Conservation (phyloP, 1,284 basidiomycete genomes). For the Stygiomarasmius scandens region DNA sequence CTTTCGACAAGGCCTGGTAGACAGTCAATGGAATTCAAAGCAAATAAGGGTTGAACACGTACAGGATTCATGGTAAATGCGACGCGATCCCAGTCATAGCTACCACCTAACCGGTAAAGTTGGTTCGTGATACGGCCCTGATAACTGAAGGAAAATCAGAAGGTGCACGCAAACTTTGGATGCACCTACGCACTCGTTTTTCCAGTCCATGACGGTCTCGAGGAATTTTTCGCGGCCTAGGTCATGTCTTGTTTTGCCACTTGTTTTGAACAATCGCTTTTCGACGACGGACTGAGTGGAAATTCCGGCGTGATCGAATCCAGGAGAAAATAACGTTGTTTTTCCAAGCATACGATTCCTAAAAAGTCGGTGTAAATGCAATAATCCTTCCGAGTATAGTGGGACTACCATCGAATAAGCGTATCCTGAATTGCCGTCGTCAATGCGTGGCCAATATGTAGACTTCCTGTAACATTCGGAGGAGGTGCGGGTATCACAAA, state of each 20-base stretch:
- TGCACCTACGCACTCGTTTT: constrained; percentile 75
- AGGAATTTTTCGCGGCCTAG: constrained; percentile 93
- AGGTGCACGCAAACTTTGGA: neutral
- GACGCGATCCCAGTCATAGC: constrained; percentile 91
- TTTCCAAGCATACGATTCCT: constrained; percentile 97
- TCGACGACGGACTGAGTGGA: constrained; percentile 99
- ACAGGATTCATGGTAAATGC: constrained; percentile 97
- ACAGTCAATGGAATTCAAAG: constrained; percentile 5
- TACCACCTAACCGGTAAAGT: constrained; percentile 87
- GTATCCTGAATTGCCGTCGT: constrained; percentile 94
- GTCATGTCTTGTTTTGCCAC: constrained; percentile 89
- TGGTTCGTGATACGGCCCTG: constrained; percentile 91
- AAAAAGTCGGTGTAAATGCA: neutral
- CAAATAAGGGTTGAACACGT: constrained; percentile 22
- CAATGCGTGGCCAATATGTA: constrained; percentile 97
- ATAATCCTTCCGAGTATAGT: neutral
- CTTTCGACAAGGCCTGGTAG: constrained; percentile 74
- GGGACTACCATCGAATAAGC: constrained; percentile 80
- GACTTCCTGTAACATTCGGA: constrained; percentile 96
- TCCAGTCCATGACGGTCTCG: constrained; percentile 95
- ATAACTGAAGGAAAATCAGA: constrained; percentile 56
- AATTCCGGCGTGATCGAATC: constrained; percentile 98
- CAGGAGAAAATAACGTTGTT: constrained; percentile 89
- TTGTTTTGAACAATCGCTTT: constrained; percentile 84
- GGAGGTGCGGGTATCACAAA: constrained; percentile 95